A percentile compares a stretch with the other conserved stretches of the same genome.
Evolutionary conservation across 1,284 basidiomycete genomes (phyloP).

Genomic region (Heterobasidion occidentale): DNA sequence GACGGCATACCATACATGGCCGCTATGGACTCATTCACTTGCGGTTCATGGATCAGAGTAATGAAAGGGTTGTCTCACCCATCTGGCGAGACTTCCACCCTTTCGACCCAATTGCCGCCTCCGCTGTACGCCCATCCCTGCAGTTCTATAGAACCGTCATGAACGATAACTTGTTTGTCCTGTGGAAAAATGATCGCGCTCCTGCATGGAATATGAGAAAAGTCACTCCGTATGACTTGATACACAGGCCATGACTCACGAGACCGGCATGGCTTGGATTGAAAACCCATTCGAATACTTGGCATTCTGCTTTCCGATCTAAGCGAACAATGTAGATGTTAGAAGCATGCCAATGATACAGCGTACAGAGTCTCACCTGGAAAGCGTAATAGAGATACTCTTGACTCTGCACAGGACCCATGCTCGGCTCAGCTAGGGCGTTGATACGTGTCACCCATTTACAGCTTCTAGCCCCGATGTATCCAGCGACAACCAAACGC

Average conservation of each 20-base stretch:
- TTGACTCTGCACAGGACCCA: constrained; percentile 44
- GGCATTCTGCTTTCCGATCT: constrained; percentile 44
- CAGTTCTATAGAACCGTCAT: constrained; percentile 38
- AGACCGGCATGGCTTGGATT: constrained; percentile 51
- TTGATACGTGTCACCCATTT: constrained; percentile 55
- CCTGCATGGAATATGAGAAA: constrained; percentile 18
- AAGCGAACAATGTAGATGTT: no score
- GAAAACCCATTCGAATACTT: constrained; percentile 45
- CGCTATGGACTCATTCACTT: constrained; percentile 18
- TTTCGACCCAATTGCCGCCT: constrained; percentile 47
- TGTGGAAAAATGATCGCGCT: constrained; percentile 40
- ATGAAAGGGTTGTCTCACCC: constrained; percentile 25
- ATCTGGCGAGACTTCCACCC: constrained; percentile 47
- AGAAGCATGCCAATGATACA: no score
- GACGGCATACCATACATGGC: constrained; percentile 44
- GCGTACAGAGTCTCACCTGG: constrained; percentile 9
- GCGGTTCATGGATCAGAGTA: background rate
- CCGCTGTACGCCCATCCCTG: constrained; percentile 49
- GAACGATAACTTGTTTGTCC: constrained; percentile 40
- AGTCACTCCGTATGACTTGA: no score
- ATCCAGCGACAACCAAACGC: constrained; percentile 45
- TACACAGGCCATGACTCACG: constrained; percentile 28
- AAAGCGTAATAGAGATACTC: constrained; percentile 42
- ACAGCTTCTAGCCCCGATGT: constrained; percentile 48
- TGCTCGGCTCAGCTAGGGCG: constrained; percentile 37